Base-by-base conservation (phyloP, 371 early-diverging fungal species). In the Zopfochytrium polystomum region DNA sequence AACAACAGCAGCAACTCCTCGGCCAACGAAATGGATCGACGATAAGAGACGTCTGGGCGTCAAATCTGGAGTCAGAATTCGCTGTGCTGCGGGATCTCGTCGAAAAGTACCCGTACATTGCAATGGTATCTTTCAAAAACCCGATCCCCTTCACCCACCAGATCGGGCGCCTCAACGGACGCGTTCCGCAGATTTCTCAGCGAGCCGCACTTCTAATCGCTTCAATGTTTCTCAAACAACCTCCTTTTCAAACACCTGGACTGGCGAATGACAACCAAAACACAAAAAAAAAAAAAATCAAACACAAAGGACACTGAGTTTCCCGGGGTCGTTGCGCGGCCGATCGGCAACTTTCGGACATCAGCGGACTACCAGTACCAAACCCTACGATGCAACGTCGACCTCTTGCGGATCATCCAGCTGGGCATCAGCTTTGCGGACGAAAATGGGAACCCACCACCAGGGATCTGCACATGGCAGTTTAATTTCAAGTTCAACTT, bases 401-500 rank as follows among this genome's bases (percentile, higher is more conserved):
- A 99, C 76, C 79, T 99, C 46, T 83, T 99, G 49, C 96, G 91
- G 71, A 90, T 99, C 60, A 99, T 99, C 66, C 99, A 99, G 73
- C 83, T 99, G 33, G 99, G 99, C 42, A 86, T 99, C 25, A 96
- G 99, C 0, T 90, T 99, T 71, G 87, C 93, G 44, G 95, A 99
- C 77, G 89, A 87, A 52, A 60, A 91, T 30, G 99, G 99, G 53
- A 88, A 92, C 56, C 77, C 88, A 50, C 99, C 99, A 27, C 82
- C 84, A 29, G 90, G 86, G 56, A 85, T 85, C 15, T 90, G 91
- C 75, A 98, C 99, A 27, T 99, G 98, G 97, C 99, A 99, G 79
- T 99, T 99, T 81, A 99, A 99, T 84, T 99, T 99, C 81, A 90
- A 90, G 68, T 99, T 99, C 75, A 90, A 87, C 73, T 71, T 96